A percentile compares a stretch with the other conserved stretches of the same genome.
These are phyloP conservation scores for Monosporozyma aerobia DNA, from an alignment of 805 yeast genomes.

Conservation along the genomic window DNA sequence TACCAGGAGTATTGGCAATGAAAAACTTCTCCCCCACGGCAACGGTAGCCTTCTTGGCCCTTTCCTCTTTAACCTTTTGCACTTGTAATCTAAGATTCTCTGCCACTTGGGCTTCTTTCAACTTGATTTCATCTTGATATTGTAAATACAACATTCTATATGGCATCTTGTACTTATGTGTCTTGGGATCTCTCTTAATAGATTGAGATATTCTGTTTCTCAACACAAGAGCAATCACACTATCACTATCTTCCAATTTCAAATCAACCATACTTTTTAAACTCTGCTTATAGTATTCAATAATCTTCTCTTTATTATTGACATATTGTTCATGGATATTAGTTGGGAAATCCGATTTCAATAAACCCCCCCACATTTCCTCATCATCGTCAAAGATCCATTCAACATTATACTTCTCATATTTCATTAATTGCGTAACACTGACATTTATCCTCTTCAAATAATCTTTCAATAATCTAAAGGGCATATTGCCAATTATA, in stretches of 20 bases:
- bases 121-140: conserved; percentile 26
- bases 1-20: not conserved
- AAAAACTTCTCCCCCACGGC: conserved; percentile 11
- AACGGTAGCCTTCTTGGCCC: conserved; percentile 27
- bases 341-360: conserved; percentile 31
- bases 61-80: conserved; percentile 23
- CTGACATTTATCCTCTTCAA: conserved; percentile 25
- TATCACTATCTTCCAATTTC: not conserved
- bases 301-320: conserved; percentile 18
- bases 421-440: conserved; percentile 25
- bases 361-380: conserved; percentile 26
- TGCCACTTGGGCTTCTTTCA: conserved; percentile 30
- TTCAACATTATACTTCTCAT: conserved; percentile 28
- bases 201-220: not conserved
- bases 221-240: not conserved
- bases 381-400: conserved; percentile 33
- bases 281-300: conserved; percentile 11
- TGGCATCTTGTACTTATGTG: conserved; percentile 28
- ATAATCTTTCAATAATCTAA: conserved; percentile 24
- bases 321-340: conserved; percentile 27
- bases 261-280: not conserved
- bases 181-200: conserved; percentile 13
- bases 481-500: conserved; percentile 29
- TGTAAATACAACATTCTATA: conserved; percentile 29
- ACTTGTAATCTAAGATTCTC: conserved; percentile 28